Evolutionary conservation across 345 rosid species (phyloP).

Genomic region (Eucalyptus sp.): DNA sequence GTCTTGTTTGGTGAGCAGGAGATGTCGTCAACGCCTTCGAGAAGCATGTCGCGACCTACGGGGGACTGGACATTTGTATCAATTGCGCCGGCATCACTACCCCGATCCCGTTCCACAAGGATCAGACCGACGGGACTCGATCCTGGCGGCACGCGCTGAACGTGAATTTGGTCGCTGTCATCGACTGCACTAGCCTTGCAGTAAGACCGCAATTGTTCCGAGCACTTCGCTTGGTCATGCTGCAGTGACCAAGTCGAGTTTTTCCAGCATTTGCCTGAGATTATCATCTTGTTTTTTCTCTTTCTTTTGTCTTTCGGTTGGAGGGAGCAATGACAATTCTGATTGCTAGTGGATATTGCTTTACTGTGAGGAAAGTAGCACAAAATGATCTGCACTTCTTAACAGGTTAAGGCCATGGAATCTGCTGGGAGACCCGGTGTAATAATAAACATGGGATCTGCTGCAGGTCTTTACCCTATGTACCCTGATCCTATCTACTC

Average conservation of each 20-base stretch:
- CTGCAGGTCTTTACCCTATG: conserved; percentile 83
- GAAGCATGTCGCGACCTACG: conserved; percentile 67
- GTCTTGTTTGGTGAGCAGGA: conserved; percentile 19
- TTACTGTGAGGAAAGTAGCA: not conserved
- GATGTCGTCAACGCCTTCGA: conserved; percentile 57
- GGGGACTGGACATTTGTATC: conserved; percentile 82
- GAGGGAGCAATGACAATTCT: not conserved
- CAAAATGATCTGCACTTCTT: not conserved
- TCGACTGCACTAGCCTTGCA: conserved; percentile 75
- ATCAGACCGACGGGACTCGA: conserved; percentile 55
- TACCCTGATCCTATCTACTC: conserved; percentile 55
- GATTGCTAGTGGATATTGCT: not conserved
- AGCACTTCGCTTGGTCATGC: not conserved
- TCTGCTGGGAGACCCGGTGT: conserved; percentile 71
- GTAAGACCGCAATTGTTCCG: conserved; percentile 21
- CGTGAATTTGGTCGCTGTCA: conserved; percentile 55
- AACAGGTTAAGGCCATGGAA: conserved; percentile 71
- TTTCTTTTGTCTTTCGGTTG: not conserved
- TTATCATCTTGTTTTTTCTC: not conserved
- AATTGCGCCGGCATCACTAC: conserved; percentile 58
- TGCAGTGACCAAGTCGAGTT: not conserved
- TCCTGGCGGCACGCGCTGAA: conserved; percentile 60
- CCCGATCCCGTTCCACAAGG: conserved; percentile 30
- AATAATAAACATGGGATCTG: conserved; percentile 80
- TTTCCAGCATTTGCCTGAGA: not conserved